A percentile compares a stretch with the other conserved stretches of the same genome.
These are phyloP conservation scores for Ophiocordyceps robertsii DNA, from an alignment of 2,329 filamentous ascomycete genomes.

Conservation along the genomic window DNA sequence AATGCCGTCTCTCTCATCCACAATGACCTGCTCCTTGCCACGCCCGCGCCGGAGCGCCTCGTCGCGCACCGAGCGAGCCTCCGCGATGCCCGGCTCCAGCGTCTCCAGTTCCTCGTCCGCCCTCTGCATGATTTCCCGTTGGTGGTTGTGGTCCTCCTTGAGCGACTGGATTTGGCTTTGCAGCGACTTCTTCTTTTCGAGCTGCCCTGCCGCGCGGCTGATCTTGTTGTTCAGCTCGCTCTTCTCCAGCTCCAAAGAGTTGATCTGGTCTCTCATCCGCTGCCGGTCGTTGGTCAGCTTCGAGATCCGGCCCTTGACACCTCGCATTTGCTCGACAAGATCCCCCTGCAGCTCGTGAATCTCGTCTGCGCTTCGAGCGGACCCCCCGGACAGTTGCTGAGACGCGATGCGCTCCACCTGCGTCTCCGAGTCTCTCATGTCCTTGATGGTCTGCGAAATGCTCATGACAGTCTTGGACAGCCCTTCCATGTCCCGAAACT, in stretches of 20 bases:
- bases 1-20: slow-evolving; percentile 57
- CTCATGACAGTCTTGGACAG: slow-evolving; percentile 63
- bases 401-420: slow-evolving; percentile 65
- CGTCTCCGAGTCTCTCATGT: slow-evolving; percentile 56
- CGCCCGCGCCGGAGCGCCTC: slow-evolving; percentile 62
- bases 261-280: slow-evolving; percentile 53
- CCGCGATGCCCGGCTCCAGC: slow-evolving; percentile 63
- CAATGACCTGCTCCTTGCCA: slow-evolving; percentile 57
- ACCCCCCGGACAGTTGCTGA: slow-evolving; percentile 57
- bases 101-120: slow-evolving; percentile 60
- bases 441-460: slow-evolving; percentile 58
- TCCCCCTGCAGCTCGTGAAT: slow-evolving; percentile 65
- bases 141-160: slow-evolving; percentile 52
- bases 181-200: slow-evolving; percentile 69
- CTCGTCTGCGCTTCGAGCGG: slow-evolving; percentile 62
- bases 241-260: slow-evolving; percentile 59
- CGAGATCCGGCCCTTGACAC: slow-evolving; percentile 47
- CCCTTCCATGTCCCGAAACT: slow-evolving; percentile 60
- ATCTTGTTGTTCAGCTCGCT: slow-evolving; percentile 65
- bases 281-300: slow-evolving; percentile 61
- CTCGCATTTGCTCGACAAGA: slow-evolving; percentile 53
- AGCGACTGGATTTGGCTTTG: slow-evolving; percentile 59
- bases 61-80: slow-evolving; percentile 63
- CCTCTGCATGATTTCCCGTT: slow-evolving; percentile 55
- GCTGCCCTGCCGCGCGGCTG: slow-evolving; percentile 53